Percentiles rank a stretch among this genome's conserved stretches.
Evolutionary conservation across 306 rosid species (phyloP).

Genomic region (Prunus mume): DNA sequence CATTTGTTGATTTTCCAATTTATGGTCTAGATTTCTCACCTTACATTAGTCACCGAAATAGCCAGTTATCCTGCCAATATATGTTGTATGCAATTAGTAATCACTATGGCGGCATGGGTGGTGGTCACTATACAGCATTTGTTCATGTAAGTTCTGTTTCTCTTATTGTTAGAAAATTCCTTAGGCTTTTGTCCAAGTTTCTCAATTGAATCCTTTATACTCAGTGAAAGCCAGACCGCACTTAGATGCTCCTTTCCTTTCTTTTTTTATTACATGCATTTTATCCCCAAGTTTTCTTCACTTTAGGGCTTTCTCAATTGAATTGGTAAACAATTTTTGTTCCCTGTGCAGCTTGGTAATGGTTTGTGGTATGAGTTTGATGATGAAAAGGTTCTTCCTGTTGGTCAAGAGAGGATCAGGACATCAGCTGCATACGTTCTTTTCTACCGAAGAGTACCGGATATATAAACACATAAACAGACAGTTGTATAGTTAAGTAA

Average conservation of each 20-base stretch:
- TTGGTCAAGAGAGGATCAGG: slow-evolving; percentile 46
- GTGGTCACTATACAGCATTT: slow-evolving; percentile 88
- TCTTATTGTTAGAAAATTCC: neutral
- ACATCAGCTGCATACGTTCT: slow-evolving; percentile 83
- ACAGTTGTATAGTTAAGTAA: slow-evolving; percentile 30
- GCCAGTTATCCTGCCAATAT: slow-evolving; percentile 43
- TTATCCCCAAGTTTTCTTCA: neutral
- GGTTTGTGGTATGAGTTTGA: slow-evolving; percentile 76
- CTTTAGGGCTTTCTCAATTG: neutral
- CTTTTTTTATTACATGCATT: neutral
- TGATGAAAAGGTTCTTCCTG: slow-evolving; percentile 56
- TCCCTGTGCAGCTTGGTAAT: slow-evolving; percentile 46
- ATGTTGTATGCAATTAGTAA: slow-evolving; percentile 71
- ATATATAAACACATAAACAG: slow-evolving; percentile 29
- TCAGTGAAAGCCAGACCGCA: neutral
- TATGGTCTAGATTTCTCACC: slow-evolving; percentile 61
- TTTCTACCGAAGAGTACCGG: slow-evolving; percentile 64
- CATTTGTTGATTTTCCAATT: slow-evolving; percentile 75
- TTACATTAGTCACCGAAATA: slow-evolving; percentile 33
- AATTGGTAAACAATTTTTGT: slow-evolving; percentile 5
- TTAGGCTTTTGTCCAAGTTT: neutral
- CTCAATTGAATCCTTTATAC: neutral
- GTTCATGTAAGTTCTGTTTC: slow-evolving; percentile 59
- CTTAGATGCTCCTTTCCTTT: neutral
- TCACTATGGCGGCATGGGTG: slow-evolving; percentile 80